These are phyloP conservation scores for Dalbergia oliveri DNA, from an alignment of 306 rosid genomes.

Conservation along the genomic window DNA sequence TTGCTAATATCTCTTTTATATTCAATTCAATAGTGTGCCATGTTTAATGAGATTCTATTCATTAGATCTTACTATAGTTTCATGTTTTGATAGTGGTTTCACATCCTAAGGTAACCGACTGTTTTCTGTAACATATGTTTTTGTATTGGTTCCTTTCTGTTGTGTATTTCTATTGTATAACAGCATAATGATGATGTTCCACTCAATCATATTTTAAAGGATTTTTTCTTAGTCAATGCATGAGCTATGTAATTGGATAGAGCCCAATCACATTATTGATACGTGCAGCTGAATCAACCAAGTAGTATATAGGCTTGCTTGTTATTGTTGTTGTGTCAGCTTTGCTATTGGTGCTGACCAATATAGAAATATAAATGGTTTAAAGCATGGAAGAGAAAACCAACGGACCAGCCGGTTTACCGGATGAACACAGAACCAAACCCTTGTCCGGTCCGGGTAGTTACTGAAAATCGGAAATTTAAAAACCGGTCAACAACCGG, in stretches of 20 bases:
- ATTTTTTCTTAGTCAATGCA: background rate
- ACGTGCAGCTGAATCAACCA: background rate
- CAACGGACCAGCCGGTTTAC: too few relatives aligned
- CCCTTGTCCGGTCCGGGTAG: too few relatives aligned
- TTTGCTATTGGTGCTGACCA: slow-evolving; percentile 6
- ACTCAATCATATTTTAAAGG: slow-evolving; percentile 2
- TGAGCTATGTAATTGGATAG: slow-evolving; percentile 16
- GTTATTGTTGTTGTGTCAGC: slow-evolving; percentile 4
- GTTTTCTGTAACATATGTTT: background rate
- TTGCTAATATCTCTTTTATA: slow-evolving; percentile 14
- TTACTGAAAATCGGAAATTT: too few relatives aligned
- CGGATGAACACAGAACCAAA: too few relatives aligned
- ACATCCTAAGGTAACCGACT: slow-evolving; percentile 8
- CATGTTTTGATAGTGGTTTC: slow-evolving; percentile 11
- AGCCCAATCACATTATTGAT: slow-evolving; percentile 7
- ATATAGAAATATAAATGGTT: slow-evolving; percentile 26
- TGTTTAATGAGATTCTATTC: slow-evolving; percentile 8
- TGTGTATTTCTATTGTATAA: background rate
- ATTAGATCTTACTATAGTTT: slow-evolving; percentile 18
- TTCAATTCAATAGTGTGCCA: slow-evolving; percentile 11
- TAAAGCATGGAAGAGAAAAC: too few relatives aligned
- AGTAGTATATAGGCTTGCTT: background rate
- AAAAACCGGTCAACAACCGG: too few relatives aligned
- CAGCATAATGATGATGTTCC: slow-evolving; percentile 1
- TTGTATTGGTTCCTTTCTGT: slow-evolving; percentile 9